Conservation (phyloP, 1,284 basidiomycete species). For the Leccinum glutinopallens region DNA sequence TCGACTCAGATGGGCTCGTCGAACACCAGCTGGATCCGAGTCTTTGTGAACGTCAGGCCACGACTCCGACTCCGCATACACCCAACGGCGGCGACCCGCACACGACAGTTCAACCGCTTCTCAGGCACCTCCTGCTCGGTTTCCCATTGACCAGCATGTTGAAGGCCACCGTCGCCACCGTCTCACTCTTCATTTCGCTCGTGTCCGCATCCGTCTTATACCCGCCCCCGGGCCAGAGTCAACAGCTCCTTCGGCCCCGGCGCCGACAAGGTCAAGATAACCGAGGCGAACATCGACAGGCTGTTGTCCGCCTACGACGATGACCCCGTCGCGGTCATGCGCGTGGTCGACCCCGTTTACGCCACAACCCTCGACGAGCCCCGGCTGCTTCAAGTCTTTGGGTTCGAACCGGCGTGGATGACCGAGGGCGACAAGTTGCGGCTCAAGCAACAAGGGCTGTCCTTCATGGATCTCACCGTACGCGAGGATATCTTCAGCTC, state of each 20-base stretch:
- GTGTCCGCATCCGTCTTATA: constrained; percentile 6
- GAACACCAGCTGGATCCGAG: constrained; percentile 59
- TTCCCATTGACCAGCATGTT: constrained; percentile 2
- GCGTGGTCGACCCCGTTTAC: constrained; percentile 21
- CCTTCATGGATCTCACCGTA: constrained; percentile 27
- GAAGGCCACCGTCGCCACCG: background rate
- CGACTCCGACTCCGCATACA: background rate
- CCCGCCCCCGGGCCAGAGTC: constrained; percentile 1
- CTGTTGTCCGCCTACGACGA: constrained; percentile 15
- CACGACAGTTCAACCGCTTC: background rate
- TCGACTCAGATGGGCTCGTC: constrained; percentile 71
- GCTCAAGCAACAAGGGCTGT: constrained; percentile 18
- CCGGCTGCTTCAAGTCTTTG: constrained; percentile 26
- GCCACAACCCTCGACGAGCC: constrained; percentile 26
- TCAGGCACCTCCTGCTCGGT: background rate
- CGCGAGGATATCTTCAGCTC: constrained; percentile 7
- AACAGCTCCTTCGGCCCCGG: constrained; percentile 3
- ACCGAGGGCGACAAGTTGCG: constrained; percentile 28
- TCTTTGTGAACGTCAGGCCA: constrained; percentile 26
- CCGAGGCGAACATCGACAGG: constrained; percentile 8
- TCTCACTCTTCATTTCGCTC: constrained; percentile 7
- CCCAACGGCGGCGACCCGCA: background rate
- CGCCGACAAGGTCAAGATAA: background rate
- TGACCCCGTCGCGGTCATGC: constrained; percentile 27
- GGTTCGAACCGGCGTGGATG: constrained; percentile 23